Base-by-base conservation (phyloP, 306 rosid species). In the Chamaecrista fasciculata region DNA sequence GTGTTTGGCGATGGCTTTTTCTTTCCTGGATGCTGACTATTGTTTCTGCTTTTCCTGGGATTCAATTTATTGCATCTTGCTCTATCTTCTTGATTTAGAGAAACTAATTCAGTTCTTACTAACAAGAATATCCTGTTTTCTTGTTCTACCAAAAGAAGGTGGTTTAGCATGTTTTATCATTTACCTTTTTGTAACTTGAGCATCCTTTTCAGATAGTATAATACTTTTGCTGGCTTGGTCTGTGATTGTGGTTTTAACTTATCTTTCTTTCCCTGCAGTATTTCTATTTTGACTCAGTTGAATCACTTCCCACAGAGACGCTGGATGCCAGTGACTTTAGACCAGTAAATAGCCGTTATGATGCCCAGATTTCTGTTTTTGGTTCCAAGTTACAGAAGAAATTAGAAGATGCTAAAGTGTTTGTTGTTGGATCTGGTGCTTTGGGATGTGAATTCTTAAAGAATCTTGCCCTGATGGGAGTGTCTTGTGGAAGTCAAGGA, bases 401-500 rank as follows among this genome's bases (percentile, higher is more conserved):
- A 70, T 74, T 92, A 62, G 98, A 92, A 73, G 96, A 83, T 66
- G 88, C 96, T 40, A 33, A 66, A 71, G 84, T 85, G 61, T 92
- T 92, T 61, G 79, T 92, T 76, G 98, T 92, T 60, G 98, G 98
- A 72, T 80, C 98, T 78, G 98, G 98, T 69, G 98, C 98, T 6
- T 72, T 92, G 34, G 98, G 98, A 18, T 92, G 98, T 68, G 98
- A 92, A 72, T 86, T 92, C 55, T 76, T 92, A 49, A 92, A 90
- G 72, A 92, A 94, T 73, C 82, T 94, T 69, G 97, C 95, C 28
- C 75, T 94, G 39, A 94, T 94, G 99, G 99, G 99, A 79, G 99
- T 87, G 78, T 91, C 99, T 28, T 94, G 99, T 81, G 87, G 88
- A 62, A 71, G 55, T 67, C 80, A 71, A 59, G 99, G 96, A 64